phyloP scores from a whole-genome alignment of 2,329 filamentous ascomycete species.

The Epichloe sp. region DNA sequence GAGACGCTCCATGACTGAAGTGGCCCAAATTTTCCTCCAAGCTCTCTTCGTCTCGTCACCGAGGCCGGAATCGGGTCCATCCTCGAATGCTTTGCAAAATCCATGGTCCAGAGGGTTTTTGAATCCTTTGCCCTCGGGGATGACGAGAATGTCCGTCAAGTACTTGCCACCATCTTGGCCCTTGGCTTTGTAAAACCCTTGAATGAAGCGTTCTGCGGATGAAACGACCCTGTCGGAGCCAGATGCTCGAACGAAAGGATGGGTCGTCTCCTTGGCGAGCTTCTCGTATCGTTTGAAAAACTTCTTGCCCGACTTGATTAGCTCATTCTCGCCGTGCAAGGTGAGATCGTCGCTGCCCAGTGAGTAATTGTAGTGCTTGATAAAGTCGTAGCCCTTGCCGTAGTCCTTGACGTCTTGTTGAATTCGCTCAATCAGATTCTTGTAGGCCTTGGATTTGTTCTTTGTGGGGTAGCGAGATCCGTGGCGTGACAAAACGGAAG shows the following conservation, averaged over 20 bases:
- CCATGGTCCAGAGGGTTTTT: constrained; percentile 79
- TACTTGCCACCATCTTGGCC: constrained; percentile 26
- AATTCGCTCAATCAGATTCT: constrained; percentile 50
- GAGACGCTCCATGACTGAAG: constrained; percentile 53
- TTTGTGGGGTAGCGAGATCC: constrained; percentile 70
- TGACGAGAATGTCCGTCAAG: constrained; percentile 45
- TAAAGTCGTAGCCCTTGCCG: constrained; percentile 51
- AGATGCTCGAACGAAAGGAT: constrained; percentile 61
- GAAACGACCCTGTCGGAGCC: constrained; percentile 58
- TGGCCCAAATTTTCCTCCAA: constrained; percentile 53
- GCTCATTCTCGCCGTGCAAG: constrained; percentile 49
- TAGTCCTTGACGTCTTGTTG: constrained; percentile 44
- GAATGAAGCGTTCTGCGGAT: constrained; percentile 63
- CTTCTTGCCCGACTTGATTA: constrained; percentile 61
- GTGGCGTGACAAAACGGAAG: constrained; percentile 69
- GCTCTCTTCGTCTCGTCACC: constrained; percentile 36
- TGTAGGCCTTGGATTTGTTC: constrained; percentile 53
- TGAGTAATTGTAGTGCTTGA: constrained; percentile 57
- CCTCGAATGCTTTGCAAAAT: constrained; percentile 58
- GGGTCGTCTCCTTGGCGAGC: constrained; percentile 36
- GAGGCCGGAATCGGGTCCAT: constrained; percentile 35
- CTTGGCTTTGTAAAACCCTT: constrained; percentile 50
- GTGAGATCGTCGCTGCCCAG: constrained; percentile 60
- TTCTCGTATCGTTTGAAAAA: constrained; percentile 62
- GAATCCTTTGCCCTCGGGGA: constrained; percentile 50